Percentiles rank a stretch among this genome's conserved stretches.
Evolutionary conservation across 1,284 basidiomycete genomes (phyloP).

Genomic region (Tilletia caries): DNA sequence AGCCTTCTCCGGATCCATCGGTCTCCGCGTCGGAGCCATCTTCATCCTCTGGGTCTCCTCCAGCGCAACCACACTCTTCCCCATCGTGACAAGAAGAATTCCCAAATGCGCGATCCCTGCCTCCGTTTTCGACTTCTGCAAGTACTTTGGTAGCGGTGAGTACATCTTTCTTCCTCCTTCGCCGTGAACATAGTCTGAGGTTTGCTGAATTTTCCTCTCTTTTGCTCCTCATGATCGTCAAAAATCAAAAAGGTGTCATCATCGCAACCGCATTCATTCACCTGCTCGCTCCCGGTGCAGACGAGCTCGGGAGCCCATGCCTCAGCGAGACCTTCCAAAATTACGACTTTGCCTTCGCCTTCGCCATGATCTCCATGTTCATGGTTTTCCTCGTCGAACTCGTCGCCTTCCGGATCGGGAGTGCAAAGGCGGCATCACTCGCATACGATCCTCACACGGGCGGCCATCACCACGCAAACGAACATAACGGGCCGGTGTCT

Average conservation of each 20-base stretch:
- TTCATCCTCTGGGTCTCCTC: conserved; percentile 72
- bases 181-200: neutral
- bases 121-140: conserved; percentile 64
- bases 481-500: conserved; percentile 25
- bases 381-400: conserved; percentile 46
- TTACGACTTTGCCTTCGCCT: conserved; percentile 45
- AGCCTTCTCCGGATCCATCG: conserved; percentile 28
- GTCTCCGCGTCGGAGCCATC: conserved; percentile 67
- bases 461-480: conserved; percentile 46
- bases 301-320: conserved; percentile 40
- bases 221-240: no score
- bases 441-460: conserved; percentile 49
- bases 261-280: conserved; percentile 71
- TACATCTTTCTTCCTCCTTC: conserved; percentile 44
- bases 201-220: no score
- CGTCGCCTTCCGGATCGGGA: conserved; percentile 47
- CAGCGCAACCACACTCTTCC: conserved; percentile 71
- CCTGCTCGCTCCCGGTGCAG: conserved; percentile 40
- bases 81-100: conserved; percentile 68
- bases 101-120: conserved; percentile 47
- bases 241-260: no score
- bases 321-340: conserved; percentile 37
- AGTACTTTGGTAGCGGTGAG: conserved; percentile 78
- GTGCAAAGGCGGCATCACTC: conserved; percentile 28
- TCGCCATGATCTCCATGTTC: conserved; percentile 49